phyloP scores from a whole-genome alignment of 306 rosid genomes.

The Alnus rubra region DNA sequence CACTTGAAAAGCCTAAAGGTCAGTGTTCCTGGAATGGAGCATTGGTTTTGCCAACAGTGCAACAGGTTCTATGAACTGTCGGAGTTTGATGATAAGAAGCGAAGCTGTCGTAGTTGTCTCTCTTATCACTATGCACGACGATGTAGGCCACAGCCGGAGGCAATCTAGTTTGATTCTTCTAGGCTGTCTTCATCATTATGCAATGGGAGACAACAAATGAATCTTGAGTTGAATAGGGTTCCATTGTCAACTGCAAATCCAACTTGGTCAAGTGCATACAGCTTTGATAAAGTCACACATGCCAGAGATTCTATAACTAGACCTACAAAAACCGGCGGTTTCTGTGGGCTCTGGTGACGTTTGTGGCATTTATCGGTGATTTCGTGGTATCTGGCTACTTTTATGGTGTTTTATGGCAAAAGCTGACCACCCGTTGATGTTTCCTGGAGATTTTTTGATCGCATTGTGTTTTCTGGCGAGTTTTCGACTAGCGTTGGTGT shows the following conservation, averaged over 20 bases:
- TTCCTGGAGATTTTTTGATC: too few relatives aligned
- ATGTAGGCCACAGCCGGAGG: constrained; percentile 72
- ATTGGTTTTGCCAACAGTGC: constrained; percentile 95
- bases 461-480: too few relatives aligned
- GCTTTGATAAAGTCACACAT: constrained; percentile 41
- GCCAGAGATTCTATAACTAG: constrained; percentile 52
- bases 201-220: constrained; percentile 50
- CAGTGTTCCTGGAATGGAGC: constrained; percentile 63
- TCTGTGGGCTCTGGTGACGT: too few relatives aligned
- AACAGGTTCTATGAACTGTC: constrained; percentile 90
- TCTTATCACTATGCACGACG: constrained; percentile 99
- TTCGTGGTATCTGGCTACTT: too few relatives aligned
- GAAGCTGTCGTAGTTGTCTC: constrained; percentile 94
- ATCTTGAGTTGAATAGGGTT: constrained; percentile 32
- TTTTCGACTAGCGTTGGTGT: too few relatives aligned
- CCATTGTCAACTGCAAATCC: constrained; percentile 40
- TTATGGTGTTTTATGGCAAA: too few relatives aligned
- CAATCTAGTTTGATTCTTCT: constrained; percentile 47
- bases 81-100: constrained; percentile 86
- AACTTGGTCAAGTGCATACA: constrained; percentile 48
- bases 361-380: too few relatives aligned
- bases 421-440: too few relatives aligned
- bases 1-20: constrained; percentile 87
- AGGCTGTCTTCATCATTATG: constrained; percentile 61
- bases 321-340: constrained; percentile 41